These are phyloP conservation scores for Trichothecium sympodiale DNA, from an alignment of 2,329 filamentous ascomycete species.

Conservation along the genomic window DNA sequence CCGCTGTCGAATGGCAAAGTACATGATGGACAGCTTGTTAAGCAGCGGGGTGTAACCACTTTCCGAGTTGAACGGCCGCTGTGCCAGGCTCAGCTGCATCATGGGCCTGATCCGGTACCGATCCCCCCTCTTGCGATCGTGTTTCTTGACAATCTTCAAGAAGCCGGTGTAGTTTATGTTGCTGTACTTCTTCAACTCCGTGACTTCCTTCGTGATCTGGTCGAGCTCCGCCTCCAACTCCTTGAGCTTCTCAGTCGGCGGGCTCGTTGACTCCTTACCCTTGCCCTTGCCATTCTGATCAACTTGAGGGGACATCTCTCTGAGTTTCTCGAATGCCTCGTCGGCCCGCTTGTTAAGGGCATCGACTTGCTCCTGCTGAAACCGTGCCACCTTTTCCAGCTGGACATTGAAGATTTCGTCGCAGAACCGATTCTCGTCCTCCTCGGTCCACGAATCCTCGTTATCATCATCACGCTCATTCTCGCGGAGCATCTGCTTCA, in stretches of 20 bases:
- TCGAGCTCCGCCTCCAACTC: constrained; percentile 74
- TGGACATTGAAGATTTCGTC: constrained; percentile 92
- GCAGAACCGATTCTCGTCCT: constrained; percentile 87
- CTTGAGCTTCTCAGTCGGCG: constrained; percentile 41
- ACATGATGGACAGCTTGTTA: constrained; percentile 88
- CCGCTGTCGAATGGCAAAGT: constrained; percentile 83
- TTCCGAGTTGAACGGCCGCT: constrained; percentile 89
- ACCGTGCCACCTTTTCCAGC: constrained; percentile 85
- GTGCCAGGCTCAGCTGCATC: constrained; percentile 80
- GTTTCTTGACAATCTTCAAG: constrained; percentile 97
- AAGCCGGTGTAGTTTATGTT: constrained; percentile 96
- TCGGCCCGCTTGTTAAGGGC: constrained; percentile 43
- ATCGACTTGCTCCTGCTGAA: constrained; percentile 70
- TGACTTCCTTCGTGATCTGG: constrained; percentile 77
- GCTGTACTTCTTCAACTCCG: constrained; percentile 89
- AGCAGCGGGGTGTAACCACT: constrained; percentile 77
- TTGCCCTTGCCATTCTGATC: constrained; percentile 21
- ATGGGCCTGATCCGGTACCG: constrained; percentile 83
- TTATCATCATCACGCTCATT: constrained; percentile 52
- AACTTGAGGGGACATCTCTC: constrained; percentile 55
- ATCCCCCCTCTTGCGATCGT: constrained; percentile 83
- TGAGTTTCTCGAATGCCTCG: constrained; percentile 56
- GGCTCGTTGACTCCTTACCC: constrained; percentile 32
- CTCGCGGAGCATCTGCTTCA: constrained; percentile 82
- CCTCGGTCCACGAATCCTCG: constrained; percentile 71